Base-by-base conservation (phyloP, 352 stramenopile species). In the Phytophthora europaea region DNA sequence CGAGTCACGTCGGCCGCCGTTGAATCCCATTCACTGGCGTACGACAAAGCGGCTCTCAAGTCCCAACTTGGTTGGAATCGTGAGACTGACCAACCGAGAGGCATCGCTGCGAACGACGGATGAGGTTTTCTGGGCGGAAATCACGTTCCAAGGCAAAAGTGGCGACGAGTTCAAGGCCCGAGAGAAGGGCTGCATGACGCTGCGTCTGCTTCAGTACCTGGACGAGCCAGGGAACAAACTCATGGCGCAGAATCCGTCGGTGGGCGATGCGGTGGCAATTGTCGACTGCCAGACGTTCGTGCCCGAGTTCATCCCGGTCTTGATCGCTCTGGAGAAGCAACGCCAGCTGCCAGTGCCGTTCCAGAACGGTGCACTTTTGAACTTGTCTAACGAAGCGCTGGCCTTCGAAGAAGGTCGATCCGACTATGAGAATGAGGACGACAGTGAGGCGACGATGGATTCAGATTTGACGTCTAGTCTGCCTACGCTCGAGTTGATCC, bases 211-310 rank as follows among this genome's bases (percentile, higher is more conserved):
- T 0, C 88, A 93, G 57, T 92, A 94, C 52, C 73, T 79, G 0
- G 88, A 93, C 61, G 78, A 93, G 18, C 83, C 81, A 10, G 88
- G 76, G 16, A 94, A 92, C 52, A 65, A 80, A 0, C 50, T 94
- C 45, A 47, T 90, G 45, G 48, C 56, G 2, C 79, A 85, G 28
- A 85, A 80, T 43, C 79, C 95, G 6, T 72, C 75, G 50, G 76
- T 80, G 56, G 89, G 87, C 13, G 63, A 83, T 28, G 67, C 77
- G 31, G 73, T 97, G 45, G 90, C 84, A 10, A 90, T 97, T 52
- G 94, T 97, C 69, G 90, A 97, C 61, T 97, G 89, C 50, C 85
- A 92, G 68, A 91, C 88, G 8, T 97, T 97, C 71, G 89, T 95
- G 1, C 90, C 90, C 0, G 91, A 97, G 73, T 97, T 94, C 45